Base-by-base conservation (phyloP, 2,329 filamentous ascomycete genomes). In the Rachicladosporium sp. region DNA sequence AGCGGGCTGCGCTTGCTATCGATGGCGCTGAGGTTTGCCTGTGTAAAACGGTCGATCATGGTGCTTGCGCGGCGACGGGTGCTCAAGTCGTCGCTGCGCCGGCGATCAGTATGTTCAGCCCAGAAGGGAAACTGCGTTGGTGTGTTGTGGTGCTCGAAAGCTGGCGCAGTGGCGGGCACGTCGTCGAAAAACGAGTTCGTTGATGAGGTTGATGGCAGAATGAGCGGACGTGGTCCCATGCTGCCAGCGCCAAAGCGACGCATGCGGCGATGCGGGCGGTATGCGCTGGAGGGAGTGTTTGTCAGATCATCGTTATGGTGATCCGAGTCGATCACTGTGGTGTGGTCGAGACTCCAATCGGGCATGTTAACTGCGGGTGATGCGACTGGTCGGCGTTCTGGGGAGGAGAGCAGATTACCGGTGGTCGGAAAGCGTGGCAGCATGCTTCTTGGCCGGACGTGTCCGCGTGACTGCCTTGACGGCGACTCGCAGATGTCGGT, bases 171-270 rank as follows among this genome's bases (percentile, higher is more conserved):
- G 10, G 49, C 47, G 5, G 53, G 49, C 1, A 38, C 41, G 34
- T 49, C 46, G 6, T 51, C 46, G 40, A 46, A 46, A n/a, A 54
- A 47, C 23, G 23, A 27, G 23, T 27, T 27, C 23, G 23, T 27
- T 27, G 54, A 47, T 2, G 54, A 49, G 2, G 56, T 55, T 6
- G 50, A 50, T 5, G 57, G 56, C 29, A 61, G 39, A 6, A 61
- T 57, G 12, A 61, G 46, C 21, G 58, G 52, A 36, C 56, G 57
- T 1, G 56, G 55, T 13, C 52, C 50, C 21, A 50, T 45, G 33
- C 50, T 53, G n/a, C 57, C 57, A 19, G 50, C 56, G 23, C 55
- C 55, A 36, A 61, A 61, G 6, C 56, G 49, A 15, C 58, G 43
- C 58, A 61, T 61, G 30, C 58, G 32, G 42, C 29, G 42, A 45